Evolutionary conservation across 352 stramenopile genomes (phyloP).

Genomic region (Globisporangium sylvaticum): DNA sequence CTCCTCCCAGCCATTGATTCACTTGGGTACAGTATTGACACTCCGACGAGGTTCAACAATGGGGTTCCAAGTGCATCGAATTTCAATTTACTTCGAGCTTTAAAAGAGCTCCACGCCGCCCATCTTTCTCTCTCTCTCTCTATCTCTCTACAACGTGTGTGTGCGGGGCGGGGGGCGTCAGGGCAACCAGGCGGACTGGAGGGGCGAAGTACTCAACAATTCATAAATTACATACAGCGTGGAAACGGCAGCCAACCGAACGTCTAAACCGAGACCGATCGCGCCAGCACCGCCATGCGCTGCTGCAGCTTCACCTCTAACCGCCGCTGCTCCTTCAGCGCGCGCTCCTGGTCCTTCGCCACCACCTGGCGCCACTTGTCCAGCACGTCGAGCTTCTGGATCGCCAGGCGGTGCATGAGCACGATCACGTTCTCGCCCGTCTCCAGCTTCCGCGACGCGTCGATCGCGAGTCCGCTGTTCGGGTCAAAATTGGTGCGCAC

Average conservation of each 20-base stretch:
- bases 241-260: not conserved
- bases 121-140: too few species aligned
- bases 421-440: slow-evolving; percentile 67
- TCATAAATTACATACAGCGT: slow-evolving; percentile 12
- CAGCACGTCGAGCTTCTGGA: slow-evolving; percentile 71
- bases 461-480: slow-evolving; percentile 44
- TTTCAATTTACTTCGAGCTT: too few species aligned
- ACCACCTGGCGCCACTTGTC: slow-evolving; percentile 58
- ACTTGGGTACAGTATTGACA: too few species aligned
- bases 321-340: slow-evolving; percentile 38
- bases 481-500: slow-evolving; percentile 50
- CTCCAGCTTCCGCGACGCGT: slow-evolving; percentile 59
- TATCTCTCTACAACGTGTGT: not conserved
- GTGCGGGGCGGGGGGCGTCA: too few species aligned
- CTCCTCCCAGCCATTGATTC: too few species aligned
- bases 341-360: slow-evolving; percentile 48
- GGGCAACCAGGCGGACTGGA: not conserved
- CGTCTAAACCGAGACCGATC: slow-evolving; percentile 47
- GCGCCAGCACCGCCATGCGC: slow-evolving; percentile 51
- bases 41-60: too few species aligned
- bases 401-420: slow-evolving; percentile 69
- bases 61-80: too few species aligned
- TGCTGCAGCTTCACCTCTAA: slow-evolving; percentile 62
- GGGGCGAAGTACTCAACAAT: not conserved
- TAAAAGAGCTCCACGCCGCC: too few species aligned